A percentile compares a stretch with the other conserved stretches of the same genome.
phyloP scores from a whole-genome alignment of 164 flowering plant genomes.

The Tinospora cordifolia region DNA sequence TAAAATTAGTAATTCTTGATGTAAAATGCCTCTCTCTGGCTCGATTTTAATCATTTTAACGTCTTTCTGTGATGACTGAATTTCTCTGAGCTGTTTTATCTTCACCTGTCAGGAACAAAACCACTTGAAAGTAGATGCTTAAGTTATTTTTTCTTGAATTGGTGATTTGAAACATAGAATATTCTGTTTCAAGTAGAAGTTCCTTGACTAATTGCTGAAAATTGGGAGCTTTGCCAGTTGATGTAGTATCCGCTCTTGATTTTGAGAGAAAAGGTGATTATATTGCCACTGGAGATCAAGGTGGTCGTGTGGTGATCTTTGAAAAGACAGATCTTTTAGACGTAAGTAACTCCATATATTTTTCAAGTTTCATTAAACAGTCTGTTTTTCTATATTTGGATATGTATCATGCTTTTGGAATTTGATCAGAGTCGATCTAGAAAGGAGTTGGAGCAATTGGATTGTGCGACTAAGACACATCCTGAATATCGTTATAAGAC shows the following conservation, averaged over 20 bases:
- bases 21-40: no score
- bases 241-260: slow-evolving; percentile 54
- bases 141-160: no score
- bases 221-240: slow-evolving; percentile 31
- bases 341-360: slow-evolving; percentile 24
- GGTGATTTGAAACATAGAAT: no score
- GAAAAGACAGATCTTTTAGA: slow-evolving; percentile 38
- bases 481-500: slow-evolving; percentile 58
- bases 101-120: no score
- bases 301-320: slow-evolving; percentile 65
- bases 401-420: slow-evolving; percentile 16
- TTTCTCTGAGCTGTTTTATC: no score
- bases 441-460: slow-evolving; percentile 45
- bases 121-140: no score
- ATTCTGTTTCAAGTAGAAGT: background rate
- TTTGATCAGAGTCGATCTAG: slow-evolving; percentile 26
- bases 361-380: background rate
- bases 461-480: slow-evolving; percentile 24
- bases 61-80: no score
- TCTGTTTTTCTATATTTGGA: background rate
- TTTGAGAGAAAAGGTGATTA: slow-evolving; percentile 62
- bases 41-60: no score
- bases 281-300: slow-evolving; percentile 72
- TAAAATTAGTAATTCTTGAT: no score
- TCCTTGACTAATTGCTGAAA: background rate